Conservation (phyloP, 345 rosid genomes). For the Theobroma cacao region DNA sequence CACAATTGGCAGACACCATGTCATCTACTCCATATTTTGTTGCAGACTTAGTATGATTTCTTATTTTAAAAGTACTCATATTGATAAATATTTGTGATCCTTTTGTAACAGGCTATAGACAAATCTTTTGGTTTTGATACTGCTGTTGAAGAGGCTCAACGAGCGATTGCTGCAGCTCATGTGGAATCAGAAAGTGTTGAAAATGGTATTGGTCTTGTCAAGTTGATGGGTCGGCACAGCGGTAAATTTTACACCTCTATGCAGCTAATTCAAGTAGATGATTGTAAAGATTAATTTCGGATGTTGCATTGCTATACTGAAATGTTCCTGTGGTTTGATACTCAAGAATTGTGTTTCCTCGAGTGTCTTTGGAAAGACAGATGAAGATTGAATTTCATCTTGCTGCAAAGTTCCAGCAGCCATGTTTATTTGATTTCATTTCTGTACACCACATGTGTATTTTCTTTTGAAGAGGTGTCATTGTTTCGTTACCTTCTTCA, state of each 20-base stretch:
- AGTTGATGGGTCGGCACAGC: conserved; percentile 62
- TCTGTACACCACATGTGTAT: background rate
- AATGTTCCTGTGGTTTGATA: background rate
- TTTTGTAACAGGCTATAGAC: conserved; percentile 55
- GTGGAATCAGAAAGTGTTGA: conserved; percentile 59
- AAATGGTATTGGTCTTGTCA: conserved; percentile 65
- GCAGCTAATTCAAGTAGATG: background rate
- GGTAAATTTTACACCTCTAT: conserved; percentile 31
- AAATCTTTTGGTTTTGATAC: conserved; percentile 68
- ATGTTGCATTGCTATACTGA: background rate
- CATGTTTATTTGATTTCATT: background rate
- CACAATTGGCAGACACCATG: background rate
- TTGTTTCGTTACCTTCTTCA: background rate
- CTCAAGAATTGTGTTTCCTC: background rate
- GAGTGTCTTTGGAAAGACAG: background rate
- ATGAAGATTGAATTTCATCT: background rate
- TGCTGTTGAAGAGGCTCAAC: conserved; percentile 68
- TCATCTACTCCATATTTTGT: background rate
- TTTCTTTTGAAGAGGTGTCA: background rate
- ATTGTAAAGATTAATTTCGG: background rate
- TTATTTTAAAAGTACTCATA: background rate
- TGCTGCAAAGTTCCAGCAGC: background rate
- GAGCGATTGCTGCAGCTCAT: conserved; percentile 65
- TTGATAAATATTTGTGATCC: background rate
- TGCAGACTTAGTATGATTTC: background rate